Base-by-base conservation (phyloP, 805 yeast species). In the Saturnispora hagleri region DNA sequence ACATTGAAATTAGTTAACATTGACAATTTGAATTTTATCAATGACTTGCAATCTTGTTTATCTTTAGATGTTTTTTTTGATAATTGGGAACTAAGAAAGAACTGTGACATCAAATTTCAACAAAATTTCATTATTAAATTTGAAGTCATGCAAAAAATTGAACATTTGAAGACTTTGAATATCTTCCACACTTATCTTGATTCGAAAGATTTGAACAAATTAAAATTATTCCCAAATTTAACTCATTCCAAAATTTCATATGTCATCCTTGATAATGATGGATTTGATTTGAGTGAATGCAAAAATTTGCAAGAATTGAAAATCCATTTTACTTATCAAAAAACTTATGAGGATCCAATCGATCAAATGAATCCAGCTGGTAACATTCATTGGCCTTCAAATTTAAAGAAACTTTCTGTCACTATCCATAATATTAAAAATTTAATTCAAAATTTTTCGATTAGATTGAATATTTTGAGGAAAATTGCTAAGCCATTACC, bases 41-140 rank as follows among this genome's bases (percentile, higher is more conserved):
- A 59, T 53, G 57, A 59, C 38, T 52, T 62, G 40, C 47, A 51
- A 43, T 50, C 52, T 26, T 58, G 62, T 46, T 55, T 56, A 17
- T 62, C 66, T 4, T 48, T 62, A 17, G 67, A 63, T 51, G 65
- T 63, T 4, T 63, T 63, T 34, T 63, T 63, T 43, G 67, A 63
- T 50, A 63, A 63, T 46, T 62, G 66, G 66, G 67, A 63, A 47
- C 55, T 63, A 45, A 56, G 65, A 45, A 62, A 60, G 46, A 62
- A 61, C 48, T 57, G 60, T 48, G 60, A 57, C 51, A 53, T 59
- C 17, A 58, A 54, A 44, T 62, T 63, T 43, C 63, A 62, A 43
- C 45, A 56, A 22, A 52, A 52, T 51, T 59, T 61, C 33, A 60
- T 63, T 15, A 57, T 62, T 13, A 52, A 58, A 5, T 60, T 62